Conservation (phyloP, 2,329 filamentous ascomycete genomes). For the Penicillium sp. region DNA sequence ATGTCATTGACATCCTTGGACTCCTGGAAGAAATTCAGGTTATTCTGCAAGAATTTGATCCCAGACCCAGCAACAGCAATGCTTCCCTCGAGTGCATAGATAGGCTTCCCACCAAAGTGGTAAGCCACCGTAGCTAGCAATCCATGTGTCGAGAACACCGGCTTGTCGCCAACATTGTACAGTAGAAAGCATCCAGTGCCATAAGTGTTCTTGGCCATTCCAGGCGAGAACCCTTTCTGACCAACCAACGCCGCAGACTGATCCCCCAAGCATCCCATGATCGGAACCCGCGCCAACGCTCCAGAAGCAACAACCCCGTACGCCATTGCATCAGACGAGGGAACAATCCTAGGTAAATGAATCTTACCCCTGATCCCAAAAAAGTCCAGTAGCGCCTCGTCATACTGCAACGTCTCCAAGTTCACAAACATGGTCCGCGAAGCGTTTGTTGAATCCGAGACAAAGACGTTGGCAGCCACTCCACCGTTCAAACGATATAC, state of each 20-base stretch:
- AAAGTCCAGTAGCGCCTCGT: constrained; percentile 71
- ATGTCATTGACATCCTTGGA: constrained; percentile 63
- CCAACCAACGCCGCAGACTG: constrained; percentile 84
- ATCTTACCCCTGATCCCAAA: constrained; percentile 75
- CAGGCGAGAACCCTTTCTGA: constrained; percentile 77
- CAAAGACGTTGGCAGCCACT: constrained; percentile 64
- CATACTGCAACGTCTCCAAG: constrained; percentile 73
- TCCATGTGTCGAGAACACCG: constrained; percentile 79
- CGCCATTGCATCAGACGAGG: constrained; percentile 68
- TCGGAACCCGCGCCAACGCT: constrained; percentile 63
- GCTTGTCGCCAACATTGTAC: constrained; percentile 81
- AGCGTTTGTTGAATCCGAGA: constrained; percentile 84
- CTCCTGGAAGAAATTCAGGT: constrained; percentile 60
- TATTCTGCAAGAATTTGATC: constrained; percentile 70
- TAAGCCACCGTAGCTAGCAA: constrained; percentile 82
- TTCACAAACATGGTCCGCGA: constrained; percentile 94
- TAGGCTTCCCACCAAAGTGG: constrained; percentile 67
- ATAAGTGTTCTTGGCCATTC: constrained; percentile 86
- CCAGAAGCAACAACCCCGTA: constrained; percentile 68
- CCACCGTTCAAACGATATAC: constrained; percentile 77
- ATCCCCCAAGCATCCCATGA: constrained; percentile 79
- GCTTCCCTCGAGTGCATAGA: constrained; percentile 80
- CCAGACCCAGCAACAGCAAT: constrained; percentile 79
- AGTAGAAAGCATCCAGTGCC: constrained; percentile 86
- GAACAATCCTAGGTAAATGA: constrained; percentile 73